phyloP scores from a whole-genome alignment of 2,329 filamentous ascomycete species.

The Penicillium griseofulvum region DNA sequence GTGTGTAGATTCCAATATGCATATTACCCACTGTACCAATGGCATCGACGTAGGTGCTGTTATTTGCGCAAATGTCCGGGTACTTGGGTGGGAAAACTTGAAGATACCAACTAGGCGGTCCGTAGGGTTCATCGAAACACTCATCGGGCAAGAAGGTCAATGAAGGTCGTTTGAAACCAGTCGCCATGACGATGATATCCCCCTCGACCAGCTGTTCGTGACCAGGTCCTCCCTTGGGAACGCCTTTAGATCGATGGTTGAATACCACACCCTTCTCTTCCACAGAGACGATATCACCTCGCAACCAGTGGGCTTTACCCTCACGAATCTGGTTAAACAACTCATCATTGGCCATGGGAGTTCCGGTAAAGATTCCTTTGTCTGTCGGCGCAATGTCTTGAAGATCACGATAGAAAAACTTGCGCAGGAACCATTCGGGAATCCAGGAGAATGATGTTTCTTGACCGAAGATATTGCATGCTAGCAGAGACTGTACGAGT shows the following conservation, averaged over 20 bases:
- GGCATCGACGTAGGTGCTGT: conserved; percentile 77
- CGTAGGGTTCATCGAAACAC: conserved; percentile 70
- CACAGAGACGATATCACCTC: conserved; percentile 72
- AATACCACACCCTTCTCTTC: conserved; percentile 64
- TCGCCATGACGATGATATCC: conserved; percentile 79
- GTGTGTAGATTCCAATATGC: conserved; percentile 86
- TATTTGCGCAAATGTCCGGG: conserved; percentile 73
- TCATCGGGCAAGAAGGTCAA: conserved; percentile 71
- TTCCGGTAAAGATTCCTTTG: conserved; percentile 72
- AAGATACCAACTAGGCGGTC: conserved; percentile 82
- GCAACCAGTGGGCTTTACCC: conserved; percentile 73
- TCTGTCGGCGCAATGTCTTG: conserved; percentile 67
- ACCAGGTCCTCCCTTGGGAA: conserved; percentile 74
- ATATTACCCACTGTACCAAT: conserved; percentile 83
- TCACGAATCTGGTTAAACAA: conserved; percentile 72
- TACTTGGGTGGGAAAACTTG: conserved; percentile 78
- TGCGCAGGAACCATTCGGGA: conserved; percentile 70
- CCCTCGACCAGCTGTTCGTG: conserved; percentile 63
- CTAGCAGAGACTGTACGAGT: conserved; percentile 68
- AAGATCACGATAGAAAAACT: conserved; percentile 81
- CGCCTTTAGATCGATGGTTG: conserved; percentile 68
- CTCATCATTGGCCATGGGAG: conserved; percentile 83
- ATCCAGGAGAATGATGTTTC: conserved; percentile 75
- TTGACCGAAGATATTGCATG: conserved; percentile 74
- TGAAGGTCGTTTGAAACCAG: conserved; percentile 72